These are phyloP conservation scores for Penicillium diatomitis DNA, from an alignment of 495 filamentous ascomycete genomes.

Conservation along the genomic window DNA sequence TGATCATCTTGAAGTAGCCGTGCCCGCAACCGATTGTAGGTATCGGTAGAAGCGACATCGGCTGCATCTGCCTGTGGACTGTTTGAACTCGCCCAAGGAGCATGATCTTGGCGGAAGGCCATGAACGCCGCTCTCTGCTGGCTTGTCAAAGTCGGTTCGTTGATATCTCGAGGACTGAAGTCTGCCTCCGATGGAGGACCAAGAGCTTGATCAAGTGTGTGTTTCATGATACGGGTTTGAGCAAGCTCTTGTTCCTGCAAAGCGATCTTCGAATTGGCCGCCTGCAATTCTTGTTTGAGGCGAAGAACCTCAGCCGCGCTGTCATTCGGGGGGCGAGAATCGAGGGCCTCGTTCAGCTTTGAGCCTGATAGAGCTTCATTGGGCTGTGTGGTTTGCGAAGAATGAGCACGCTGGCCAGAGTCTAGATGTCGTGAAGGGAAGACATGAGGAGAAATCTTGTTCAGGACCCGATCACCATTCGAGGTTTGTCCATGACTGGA, in stretches of 20 bases:
- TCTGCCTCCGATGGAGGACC: constrained; percentile 53
- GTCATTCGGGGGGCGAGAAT: constrained; percentile 14
- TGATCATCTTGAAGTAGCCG: constrained; percentile 48
- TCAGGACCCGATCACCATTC: constrained; percentile 31
- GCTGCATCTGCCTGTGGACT: constrained; percentile 56
- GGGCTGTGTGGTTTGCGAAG: constrained; percentile 49
- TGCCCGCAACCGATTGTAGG: constrained; percentile 50
- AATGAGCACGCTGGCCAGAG: constrained; percentile 38
- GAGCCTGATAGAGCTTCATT: constrained; percentile 40
- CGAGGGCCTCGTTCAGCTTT: constrained; percentile 17
- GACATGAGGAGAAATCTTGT: constrained; percentile 26
- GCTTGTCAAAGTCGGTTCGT: constrained; percentile 44
- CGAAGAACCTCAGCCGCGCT: constrained; percentile 43
- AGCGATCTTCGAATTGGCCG: constrained; percentile 70
- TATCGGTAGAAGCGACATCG: constrained; percentile 51
- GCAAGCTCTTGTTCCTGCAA: constrained; percentile 76
- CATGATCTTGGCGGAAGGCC: constrained; percentile 42
- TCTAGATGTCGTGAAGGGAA: constrained; percentile 24
- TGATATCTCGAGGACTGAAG: constrained; percentile 36
- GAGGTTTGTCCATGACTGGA: constrained; percentile 17
- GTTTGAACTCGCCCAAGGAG: constrained; percentile 56
- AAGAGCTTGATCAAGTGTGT: constrained; percentile 65
- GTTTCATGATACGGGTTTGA: constrained; percentile 65
- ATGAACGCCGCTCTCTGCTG: constrained; percentile 47
- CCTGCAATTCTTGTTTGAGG: constrained; percentile 64